Base-by-base conservation (phyloP, 73 alveolate genomes). In the Halteria grandinella region DNA sequence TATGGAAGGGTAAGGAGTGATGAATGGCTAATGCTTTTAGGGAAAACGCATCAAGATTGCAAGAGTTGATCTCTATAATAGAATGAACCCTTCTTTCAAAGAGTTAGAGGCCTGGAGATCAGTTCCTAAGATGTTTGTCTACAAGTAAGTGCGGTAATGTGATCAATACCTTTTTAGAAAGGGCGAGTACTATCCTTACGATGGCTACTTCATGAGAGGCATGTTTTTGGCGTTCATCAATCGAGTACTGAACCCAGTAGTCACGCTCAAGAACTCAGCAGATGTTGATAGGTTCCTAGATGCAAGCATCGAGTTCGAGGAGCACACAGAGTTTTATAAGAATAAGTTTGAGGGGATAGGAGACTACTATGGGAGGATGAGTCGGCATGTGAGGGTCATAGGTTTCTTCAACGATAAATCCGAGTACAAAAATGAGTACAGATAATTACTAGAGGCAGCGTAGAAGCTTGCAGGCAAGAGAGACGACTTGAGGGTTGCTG, bases 101-200 rank as follows among this genome's bases (percentile, higher is more conserved):
- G 88, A 77, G 43, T 62, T 31, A 21, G 75, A 58, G 6, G 63
- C 49, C 23, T 33, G 59, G 44, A 37, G 33, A 17, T 1, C 55
- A 6, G 88, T 77, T 0, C 88, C 88, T 0, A 48, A 33, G 29
- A 77, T 77, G 64, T 55, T 29, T 24, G 88, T 77, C 28, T 54
- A 44, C 48, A 77, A 77, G 85, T 70, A 70, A 49, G 5, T 14
- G 18, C 41, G n/a, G 20, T 37, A 18, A 17, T 36, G 18, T 4
- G 18, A n/a, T n/a, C n/a, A n/a, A 17, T 11, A 1, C 41, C 29
- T 27, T n/a, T 12, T 66, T 50, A 47, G 75, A 34, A 62, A 77
- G n/a, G 81, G 81, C 1, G 88, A 77, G 33, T 77, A 63, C 23
- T 77, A 62, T 48, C 82, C 78, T 23, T 77, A 77, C 28, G 63